Evolutionary conservation across 163 green algal genomes (phyloP).

Genomic region (Chlorella variabilis): DNA sequence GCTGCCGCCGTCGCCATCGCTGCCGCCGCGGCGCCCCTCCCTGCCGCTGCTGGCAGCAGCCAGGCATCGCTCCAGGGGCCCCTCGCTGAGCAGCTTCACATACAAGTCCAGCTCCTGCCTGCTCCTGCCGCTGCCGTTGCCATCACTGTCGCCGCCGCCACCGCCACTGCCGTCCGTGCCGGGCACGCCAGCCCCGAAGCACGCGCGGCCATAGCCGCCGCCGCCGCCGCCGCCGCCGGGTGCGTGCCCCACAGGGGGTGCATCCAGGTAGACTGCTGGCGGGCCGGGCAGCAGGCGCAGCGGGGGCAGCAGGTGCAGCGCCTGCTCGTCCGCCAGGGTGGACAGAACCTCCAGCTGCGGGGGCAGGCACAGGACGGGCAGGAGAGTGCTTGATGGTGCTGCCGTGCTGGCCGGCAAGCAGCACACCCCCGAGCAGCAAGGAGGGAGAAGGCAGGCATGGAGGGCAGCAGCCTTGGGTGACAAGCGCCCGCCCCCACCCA

Average conservation of each 20-base stretch:
- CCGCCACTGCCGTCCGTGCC: neutral
- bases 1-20: neutral
- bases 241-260: neutral
- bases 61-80: slow-evolving; percentile 23
- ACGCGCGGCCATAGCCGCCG: neutral
- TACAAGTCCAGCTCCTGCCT: slow-evolving; percentile 22
- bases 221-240: neutral
- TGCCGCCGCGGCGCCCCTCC: neutral
- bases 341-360: slow-evolving; percentile 43
- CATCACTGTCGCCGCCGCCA: neutral
- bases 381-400: neutral
- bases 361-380: too few relatives aligned
- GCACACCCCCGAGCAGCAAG: neutral
- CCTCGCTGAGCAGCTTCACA: slow-evolving; percentile 31
- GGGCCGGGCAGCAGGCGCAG: slow-evolving; percentile 28
- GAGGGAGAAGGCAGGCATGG: too few relatives aligned
- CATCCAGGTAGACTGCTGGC: slow-evolving; percentile 5
- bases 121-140: neutral
- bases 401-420: neutral
- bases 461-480: too few relatives aligned
- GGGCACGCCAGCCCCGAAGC: neutral
- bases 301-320: slow-evolving; percentile 44
- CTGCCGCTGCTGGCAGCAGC: neutral
- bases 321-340: slow-evolving; percentile 27
- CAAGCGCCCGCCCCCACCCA: too few relatives aligned